Conservation (phyloP, 1,139 yeast species). For the Yamadazyma dushanensis region DNA sequence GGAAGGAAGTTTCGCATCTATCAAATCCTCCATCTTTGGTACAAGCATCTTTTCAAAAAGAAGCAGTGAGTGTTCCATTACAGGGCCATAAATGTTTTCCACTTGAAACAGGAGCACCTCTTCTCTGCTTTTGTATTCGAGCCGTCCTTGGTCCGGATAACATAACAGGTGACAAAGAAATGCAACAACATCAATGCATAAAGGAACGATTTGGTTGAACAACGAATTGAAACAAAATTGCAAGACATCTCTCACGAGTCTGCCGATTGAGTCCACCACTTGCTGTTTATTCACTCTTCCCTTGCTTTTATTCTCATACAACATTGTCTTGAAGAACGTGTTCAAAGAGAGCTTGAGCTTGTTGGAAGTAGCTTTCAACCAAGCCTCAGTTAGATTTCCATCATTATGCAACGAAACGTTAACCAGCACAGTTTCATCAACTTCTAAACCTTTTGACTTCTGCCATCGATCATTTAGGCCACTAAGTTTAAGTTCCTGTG, state of each 20-base stretch:
- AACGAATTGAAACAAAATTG: conserved; percentile 33
- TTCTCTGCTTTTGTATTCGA: conserved; percentile 13
- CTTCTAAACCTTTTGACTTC: conserved; percentile 7
- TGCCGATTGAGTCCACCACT: conserved; percentile 23
- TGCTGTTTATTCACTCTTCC: conserved; percentile 26
- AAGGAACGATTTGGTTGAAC: conserved; percentile 32
- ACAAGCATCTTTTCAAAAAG: conserved; percentile 15
- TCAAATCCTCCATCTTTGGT: conserved; percentile 25
- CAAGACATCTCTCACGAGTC: conserved; percentile 24
- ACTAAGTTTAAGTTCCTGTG: conserved; percentile 12
- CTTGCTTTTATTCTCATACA: conserved; percentile 17
- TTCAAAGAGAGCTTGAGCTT: conserved; percentile 55
- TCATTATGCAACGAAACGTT: conserved; percentile 8
- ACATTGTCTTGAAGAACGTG: conserved; percentile 28
- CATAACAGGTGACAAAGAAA: conserved; percentile 15
- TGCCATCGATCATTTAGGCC: conserved; percentile 23
- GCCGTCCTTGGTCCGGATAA: conserved; percentile 17
- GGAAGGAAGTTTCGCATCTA: conserved; percentile 23
- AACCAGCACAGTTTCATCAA: conserved; percentile 11
- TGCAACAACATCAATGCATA: conserved; percentile 32
- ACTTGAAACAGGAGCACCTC: conserved; percentile 8
- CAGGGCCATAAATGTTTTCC: conserved; percentile 3
- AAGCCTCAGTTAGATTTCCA: conserved; percentile 38
- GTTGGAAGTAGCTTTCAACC: conserved; percentile 65
- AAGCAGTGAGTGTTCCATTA: conserved; percentile 2